Evolutionary conservation across 768 basidiomycete genomes (phyloP).

Genomic region (Tulasnella sp.): DNA sequence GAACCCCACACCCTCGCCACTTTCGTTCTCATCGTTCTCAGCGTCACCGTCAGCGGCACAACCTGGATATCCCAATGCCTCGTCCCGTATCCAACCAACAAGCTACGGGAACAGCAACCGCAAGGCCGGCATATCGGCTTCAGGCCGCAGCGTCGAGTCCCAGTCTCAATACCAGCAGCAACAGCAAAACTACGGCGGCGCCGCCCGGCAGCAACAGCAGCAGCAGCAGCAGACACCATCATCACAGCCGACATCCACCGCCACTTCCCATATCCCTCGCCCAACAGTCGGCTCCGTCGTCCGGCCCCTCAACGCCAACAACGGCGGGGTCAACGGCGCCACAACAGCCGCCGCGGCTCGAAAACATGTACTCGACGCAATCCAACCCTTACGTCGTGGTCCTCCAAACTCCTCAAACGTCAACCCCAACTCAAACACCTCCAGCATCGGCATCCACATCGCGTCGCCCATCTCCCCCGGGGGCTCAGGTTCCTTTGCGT

Average conservation of each 20-base stretch:
- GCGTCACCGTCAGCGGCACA: conserved; percentile 13
- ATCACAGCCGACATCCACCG: neutral
- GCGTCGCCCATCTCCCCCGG: conserved; percentile 7
- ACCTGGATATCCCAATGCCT: conserved; percentile 15
- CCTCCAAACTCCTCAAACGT: conserved; percentile 34
- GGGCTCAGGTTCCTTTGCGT: conserved; percentile 1
- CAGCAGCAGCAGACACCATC: neutral
- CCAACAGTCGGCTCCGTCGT: neutral
- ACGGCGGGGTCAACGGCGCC: neutral
- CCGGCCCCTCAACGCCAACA: no score
- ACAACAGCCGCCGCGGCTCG: conserved; percentile 45
- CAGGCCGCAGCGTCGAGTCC: no score
- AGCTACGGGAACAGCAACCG: neutral
- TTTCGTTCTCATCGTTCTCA: conserved; percentile 14
- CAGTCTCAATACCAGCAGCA: neutral
- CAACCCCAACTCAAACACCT: neutral
- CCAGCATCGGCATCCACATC: conserved; percentile 1
- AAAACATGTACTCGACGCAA: conserved; percentile 68
- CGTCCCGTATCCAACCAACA: conserved; percentile 12
- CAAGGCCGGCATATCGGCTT: neutral
- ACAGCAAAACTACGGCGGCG: neutral
- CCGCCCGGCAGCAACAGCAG: no score
- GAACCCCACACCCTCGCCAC: conserved; percentile 14
- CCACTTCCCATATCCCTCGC: neutral
- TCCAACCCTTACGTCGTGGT: conserved; percentile 68